These are phyloP conservation scores for Phylloporus sp. DNA, from an alignment of 768 basidiomycete species.

Conservation along the genomic window DNA sequence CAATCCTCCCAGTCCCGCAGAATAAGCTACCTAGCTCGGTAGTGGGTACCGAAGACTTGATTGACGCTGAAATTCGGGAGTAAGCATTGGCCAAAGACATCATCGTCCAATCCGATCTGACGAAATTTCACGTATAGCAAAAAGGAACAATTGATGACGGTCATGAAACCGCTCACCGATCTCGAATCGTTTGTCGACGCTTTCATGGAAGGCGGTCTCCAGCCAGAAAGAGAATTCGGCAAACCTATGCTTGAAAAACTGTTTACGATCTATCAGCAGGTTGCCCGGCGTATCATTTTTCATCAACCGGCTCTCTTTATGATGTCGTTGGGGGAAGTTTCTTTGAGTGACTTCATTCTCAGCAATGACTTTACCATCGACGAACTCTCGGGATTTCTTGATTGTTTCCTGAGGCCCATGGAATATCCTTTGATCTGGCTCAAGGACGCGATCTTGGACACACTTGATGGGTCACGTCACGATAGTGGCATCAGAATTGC, in stretches of 20 bases:
- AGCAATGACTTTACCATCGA: conserved; percentile 28
- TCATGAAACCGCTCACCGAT: conserved; percentile 1
- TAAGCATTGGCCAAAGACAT: neutral
- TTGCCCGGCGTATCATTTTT: conserved; percentile 27
- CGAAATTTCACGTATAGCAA: neutral
- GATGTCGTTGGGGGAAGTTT: conserved; percentile 29
- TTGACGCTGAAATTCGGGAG: conserved; percentile 10
- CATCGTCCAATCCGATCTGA: neutral
- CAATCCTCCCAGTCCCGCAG: neutral
- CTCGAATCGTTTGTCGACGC: neutral
- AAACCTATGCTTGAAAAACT: neutral
- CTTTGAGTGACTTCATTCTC: conserved; percentile 30
- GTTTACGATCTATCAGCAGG: conserved; percentile 17
- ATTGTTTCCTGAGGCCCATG: conserved; percentile 2
- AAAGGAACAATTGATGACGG: neutral
- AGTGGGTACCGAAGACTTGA: conserved; percentile 16
- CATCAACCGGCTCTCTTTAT: conserved; percentile 26
- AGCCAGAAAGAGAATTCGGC: neutral
- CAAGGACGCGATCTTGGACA: conserved; percentile 27
- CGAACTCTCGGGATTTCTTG: conserved; percentile 14
- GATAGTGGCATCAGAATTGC: conserved; percentile 6
- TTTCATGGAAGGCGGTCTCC: neutral
- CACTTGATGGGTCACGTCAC: conserved; percentile 10
- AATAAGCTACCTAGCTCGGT: neutral
- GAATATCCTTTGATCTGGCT: conserved; percentile 22